Base-by-base conservation (phyloP, 1,139 yeast genomes). In the Eremothecium sinecaudum region DNA sequence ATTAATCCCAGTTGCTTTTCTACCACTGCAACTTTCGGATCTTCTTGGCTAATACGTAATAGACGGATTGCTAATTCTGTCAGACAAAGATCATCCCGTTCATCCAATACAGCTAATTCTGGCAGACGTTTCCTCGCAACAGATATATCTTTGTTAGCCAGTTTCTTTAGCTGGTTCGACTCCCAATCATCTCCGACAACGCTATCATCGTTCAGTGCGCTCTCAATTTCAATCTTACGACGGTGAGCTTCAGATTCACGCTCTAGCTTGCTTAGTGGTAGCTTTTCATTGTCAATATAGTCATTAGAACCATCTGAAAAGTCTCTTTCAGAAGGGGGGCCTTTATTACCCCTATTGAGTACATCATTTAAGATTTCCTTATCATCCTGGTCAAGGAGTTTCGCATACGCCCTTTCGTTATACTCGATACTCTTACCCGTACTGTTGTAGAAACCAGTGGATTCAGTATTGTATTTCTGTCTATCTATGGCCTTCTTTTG, bases 371-470 rank as follows among this genome's bases (percentile, higher is more conserved):
- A 33, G 11, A 36, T 37, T 4, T 32, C 28, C 25, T 33, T 33
- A 18, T 41, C 43, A 12, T 40, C 38, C 10, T 32, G 22, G 24
- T 29, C 34, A 13, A 41, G 28, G 2, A 38, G 24, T 24, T 43
- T 38, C 31, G 56, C 61, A 36, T 58, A 58, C 7, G 42, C 39
- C 1, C 45, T 53, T 20, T 44, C 47, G 21, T 21, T 28, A 14
- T 31, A 22, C 21, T 36, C 33, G 8, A 28, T n/a, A 17, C 28
- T 24, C 14, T 17, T 23, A 14, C 28, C 19, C 6, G 24, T 14
- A 21, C 14, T 17, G 23, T 20, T 26, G 20, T 32, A 36, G 17
- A 36, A 36, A 5, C 39, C 39, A 7, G 39, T 36, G 6, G 26
- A 25, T 2, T 22, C 18, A 4, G 30, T 8, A 15, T 17, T 23